phyloP scores from a whole-genome alignment of 1,139 yeast genomes.

The Pichia sp. region DNA sequence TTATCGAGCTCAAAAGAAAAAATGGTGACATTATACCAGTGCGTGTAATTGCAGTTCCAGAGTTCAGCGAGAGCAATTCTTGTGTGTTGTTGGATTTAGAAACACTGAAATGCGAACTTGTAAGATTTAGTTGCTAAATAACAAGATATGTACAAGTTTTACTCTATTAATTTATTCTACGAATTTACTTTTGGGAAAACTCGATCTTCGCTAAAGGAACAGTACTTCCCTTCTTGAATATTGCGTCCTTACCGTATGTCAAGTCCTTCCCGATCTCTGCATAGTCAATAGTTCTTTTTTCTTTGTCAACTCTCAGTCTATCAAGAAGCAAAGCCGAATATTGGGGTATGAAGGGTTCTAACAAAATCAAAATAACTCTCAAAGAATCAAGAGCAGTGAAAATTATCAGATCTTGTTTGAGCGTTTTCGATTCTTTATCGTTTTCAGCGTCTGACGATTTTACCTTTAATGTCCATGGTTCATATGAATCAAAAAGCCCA shows the following conservation, averaged over 20 bases:
- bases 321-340: conserved; percentile 57
- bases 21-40: conserved; percentile 37
- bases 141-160: conserved; percentile 4
- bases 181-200: conserved; percentile 9
- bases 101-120: conserved; percentile 48
- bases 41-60: conserved; percentile 65
- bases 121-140: conserved; percentile 7
- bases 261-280: conserved; percentile 46
- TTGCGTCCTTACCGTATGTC: conserved; percentile 42
- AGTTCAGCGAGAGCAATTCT: conserved; percentile 61
- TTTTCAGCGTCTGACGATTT: conserved; percentile 22
- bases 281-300: conserved; percentile 38
- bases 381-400: conserved; percentile 66
- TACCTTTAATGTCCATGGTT: conserved; percentile 37
- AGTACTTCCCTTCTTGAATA: conserved; percentile 29
- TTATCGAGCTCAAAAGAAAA: conserved; percentile 32
- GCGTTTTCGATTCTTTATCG: conserved; percentile 19
- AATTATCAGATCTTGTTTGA: conserved; percentile 49
- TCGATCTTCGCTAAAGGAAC: conserved; percentile 37
- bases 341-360: conserved; percentile 70
- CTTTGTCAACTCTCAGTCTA: conserved; percentile 49
- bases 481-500: conserved; percentile 50
- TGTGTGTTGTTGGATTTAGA: conserved; percentile 61
- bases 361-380: conserved; percentile 61
- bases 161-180: neutral